Conservation (phyloP, 768 basidiomycete species). For the Cubamyces lactineus region DNA sequence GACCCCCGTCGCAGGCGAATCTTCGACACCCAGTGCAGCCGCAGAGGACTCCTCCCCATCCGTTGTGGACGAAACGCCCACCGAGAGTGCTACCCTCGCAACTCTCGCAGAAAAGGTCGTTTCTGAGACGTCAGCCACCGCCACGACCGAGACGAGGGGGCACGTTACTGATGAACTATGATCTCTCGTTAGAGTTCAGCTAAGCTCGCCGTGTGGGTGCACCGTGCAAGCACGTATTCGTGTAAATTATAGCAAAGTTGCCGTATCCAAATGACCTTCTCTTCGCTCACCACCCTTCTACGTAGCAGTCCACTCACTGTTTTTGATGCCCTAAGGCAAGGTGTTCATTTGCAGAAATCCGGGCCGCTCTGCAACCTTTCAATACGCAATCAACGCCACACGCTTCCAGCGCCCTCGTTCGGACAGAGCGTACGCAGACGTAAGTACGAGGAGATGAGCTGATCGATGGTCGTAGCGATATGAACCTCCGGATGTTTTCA, state of each 20-base stretch:
- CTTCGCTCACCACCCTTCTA: no score
- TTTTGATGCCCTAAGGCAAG: no score
- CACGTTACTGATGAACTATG: conserved; percentile 21
- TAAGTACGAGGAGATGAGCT: background rate
- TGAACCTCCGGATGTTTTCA: background rate
- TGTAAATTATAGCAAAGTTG: conserved; percentile 14
- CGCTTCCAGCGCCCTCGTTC: background rate
- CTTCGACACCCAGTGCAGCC: conserved; percentile 13
- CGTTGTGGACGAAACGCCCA: conserved; percentile 2
- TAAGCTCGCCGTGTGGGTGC: conserved; percentile 19
- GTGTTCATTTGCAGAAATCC: no score
- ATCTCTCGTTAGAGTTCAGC: background rate
- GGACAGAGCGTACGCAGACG: background rate
- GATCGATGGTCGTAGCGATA: background rate
- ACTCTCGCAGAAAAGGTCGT: background rate
- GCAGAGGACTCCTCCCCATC: conserved; percentile 5
- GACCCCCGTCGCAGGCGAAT: conserved; percentile 26
- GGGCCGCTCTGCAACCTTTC: background rate
- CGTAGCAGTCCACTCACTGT: no score
- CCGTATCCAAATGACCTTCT: background rate
- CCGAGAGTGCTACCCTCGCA: background rate
- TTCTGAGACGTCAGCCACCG: background rate
- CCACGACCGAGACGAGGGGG: conserved; percentile 3
- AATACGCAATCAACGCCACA: background rate
- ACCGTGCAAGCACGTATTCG: background rate